Base-by-base conservation (phyloP, 768 basidiomycete genomes). In the Termitomyces titanicus region DNA sequence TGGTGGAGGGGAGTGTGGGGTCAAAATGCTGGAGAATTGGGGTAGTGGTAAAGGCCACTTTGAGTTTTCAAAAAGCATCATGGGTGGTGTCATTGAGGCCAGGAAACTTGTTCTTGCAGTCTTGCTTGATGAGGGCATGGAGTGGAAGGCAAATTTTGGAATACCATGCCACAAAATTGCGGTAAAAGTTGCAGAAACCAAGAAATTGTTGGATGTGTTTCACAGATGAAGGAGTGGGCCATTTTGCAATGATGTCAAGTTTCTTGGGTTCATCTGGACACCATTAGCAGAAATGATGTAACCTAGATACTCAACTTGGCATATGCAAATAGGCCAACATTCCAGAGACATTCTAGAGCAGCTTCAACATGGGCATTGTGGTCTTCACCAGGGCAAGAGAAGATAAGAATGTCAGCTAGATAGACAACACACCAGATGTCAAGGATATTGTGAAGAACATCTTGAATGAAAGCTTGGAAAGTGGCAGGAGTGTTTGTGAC, bases 221-320 rank as follows among this genome's bases (percentile, higher is more conserved):
- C 27, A 73, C 61, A 11, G 46, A 65, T 5, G 38, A 29, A 9
- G 29, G 29, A 29, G 29, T 9, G 5, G 29, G 29, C 29, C 29
- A 78, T 2, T 70, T 59, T 0, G 45, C 0, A n/a, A 81, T 68
- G 0, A 67, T 69, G 0, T 67, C 38, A 9, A 79, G 61, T 57
- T 80, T 80, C 11, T 57, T 59, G 0, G 69, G 68, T 76, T 70
- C 74, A 79, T 79, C 9, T 60, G 33, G 27, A 78, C 52, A 6
- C 68, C 60, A 0, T 64, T 56, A 0, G 59, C 37, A 15, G 56
- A 47, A 43, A 79, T 57, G 50, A 54, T 47, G 12, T 47, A 54
- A 3, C 53, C 37, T 3, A 54, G 45, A n/a, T 54, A 54, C 18
- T 54, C 66, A 6, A 77, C 69, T n/a, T 67, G 1, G 73, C 64